A percentile compares a stretch with the other conserved stretches of the same genome.
phyloP scores from a whole-genome alignment of 2,329 filamentous ascomycete genomes.

The Fusarium sarcochroum region DNA sequence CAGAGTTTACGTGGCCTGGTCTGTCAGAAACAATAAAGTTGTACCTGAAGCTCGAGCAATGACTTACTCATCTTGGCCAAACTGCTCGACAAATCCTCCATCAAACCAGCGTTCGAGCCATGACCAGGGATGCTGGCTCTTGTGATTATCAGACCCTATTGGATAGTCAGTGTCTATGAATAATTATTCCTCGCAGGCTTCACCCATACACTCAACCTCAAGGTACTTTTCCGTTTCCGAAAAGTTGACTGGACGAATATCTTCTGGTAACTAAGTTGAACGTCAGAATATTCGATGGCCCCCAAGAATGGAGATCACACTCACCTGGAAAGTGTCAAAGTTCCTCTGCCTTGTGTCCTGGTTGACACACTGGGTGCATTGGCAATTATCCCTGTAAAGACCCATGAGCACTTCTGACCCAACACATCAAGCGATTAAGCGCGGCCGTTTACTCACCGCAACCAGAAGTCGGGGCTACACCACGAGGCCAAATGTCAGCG shows the following conservation, averaged over 20 bases:
- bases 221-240: constrained; percentile 49
- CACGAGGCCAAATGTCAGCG: constrained; percentile 25
- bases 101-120: constrained; percentile 44
- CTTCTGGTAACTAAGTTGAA: constrained; percentile 52
- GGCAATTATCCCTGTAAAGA: constrained; percentile 58
- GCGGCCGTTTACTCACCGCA: constrained; percentile 44
- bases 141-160: constrained; percentile 78
- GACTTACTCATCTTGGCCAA: constrained; percentile 44
- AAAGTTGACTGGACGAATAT: constrained; percentile 51
- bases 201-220: constrained; percentile 53
- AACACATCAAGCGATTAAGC: constrained; percentile 13
- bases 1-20: constrained; percentile 42
- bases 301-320: constrained; percentile 1
- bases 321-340: constrained; percentile 59
- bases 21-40: constrained; percentile 15
- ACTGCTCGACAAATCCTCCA: constrained; percentile 31
- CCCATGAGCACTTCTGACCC: constrained; percentile 22
- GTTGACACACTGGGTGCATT: constrained; percentile 59
- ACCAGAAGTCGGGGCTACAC: constrained; percentile 48
- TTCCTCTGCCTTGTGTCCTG: constrained; percentile 59
- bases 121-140: constrained; percentile 75
- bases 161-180: constrained; percentile 18
- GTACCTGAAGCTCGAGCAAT: not conserved
- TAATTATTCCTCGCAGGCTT: not conserved
- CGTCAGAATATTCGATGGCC: not conserved